Evolutionary conservation across 805 yeast genomes (phyloP).

Genomic region (Wickerhamiella azymoides): DNA sequence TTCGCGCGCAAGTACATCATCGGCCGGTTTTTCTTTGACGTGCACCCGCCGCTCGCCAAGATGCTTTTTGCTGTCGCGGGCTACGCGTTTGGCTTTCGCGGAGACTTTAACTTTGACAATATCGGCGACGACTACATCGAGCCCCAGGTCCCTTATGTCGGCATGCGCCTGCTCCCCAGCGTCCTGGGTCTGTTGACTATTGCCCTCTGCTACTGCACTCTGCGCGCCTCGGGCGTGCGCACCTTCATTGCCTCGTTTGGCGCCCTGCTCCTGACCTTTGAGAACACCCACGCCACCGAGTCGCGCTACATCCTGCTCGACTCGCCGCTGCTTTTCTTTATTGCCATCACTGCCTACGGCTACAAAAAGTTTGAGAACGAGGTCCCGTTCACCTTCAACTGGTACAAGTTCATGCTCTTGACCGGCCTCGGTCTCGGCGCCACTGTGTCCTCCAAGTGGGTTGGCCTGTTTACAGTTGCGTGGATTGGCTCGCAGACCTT

Average conservation of each 20-base stretch:
- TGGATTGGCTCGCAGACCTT: conserved; percentile 46
- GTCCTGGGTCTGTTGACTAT: conserved; percentile 40
- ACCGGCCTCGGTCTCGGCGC: conserved; percentile 41
- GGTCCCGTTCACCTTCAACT: conserved; percentile 33
- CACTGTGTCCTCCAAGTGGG: conserved; percentile 49
- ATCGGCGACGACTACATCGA: conserved; percentile 34
- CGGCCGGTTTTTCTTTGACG: conserved; percentile 54
- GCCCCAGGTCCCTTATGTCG: conserved; percentile 34
- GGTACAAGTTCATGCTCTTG: conserved; percentile 39
- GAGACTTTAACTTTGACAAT: conserved; percentile 28
- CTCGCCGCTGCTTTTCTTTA: conserved; percentile 30
- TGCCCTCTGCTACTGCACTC: conserved; percentile 38
- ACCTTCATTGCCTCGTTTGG: conserved; percentile 38
- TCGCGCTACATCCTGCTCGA: conserved; percentile 40
- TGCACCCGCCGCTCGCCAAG: conserved; percentile 60
- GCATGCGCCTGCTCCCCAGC: conserved; percentile 46
- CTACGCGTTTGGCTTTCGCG: conserved; percentile 39
- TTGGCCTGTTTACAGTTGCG: conserved; percentile 50
- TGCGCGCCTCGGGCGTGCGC: conserved; percentile 44
- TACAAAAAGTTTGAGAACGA: conserved; percentile 37
- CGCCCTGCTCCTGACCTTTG: conserved; percentile 40
- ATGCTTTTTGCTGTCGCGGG: conserved; percentile 44
- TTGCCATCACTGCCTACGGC: conserved; percentile 36
- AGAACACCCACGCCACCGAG: conserved; percentile 50
- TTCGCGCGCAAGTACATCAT: conserved; percentile 69